These are phyloP conservation scores for Hanseniaspora taiwanica DNA, from an alignment of 805 yeast species.

Conservation along the genomic window DNA sequence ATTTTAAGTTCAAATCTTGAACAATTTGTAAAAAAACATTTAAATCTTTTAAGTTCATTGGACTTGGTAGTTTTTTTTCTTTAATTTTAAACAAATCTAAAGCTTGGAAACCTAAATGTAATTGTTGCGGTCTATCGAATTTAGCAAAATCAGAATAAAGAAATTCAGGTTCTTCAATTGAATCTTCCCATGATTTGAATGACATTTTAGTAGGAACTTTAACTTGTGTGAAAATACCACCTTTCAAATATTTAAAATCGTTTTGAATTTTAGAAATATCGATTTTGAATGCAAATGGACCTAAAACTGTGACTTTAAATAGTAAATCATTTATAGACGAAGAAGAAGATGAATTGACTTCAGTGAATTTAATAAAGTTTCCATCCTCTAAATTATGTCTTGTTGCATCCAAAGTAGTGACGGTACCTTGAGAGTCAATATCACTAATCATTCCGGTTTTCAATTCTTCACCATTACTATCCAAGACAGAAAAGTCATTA, in stretches of 20 bases:
- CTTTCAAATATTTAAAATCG: slow-evolving; percentile 45
- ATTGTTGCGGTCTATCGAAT: slow-evolving; percentile 81
- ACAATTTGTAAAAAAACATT: slow-evolving; percentile 47
- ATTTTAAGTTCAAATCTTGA: slow-evolving; percentile 42
- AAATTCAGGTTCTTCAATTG: slow-evolving; percentile 66
- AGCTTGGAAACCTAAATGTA: slow-evolving; percentile 88
- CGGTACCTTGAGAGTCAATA: slow-evolving; percentile 77
- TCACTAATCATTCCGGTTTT: slow-evolving; percentile 76
- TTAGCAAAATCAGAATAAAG: slow-evolving; percentile 83
- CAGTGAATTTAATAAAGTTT: slow-evolving; percentile 72
- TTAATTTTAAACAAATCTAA: slow-evolving; percentile 56
- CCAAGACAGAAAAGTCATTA: slow-evolving; percentile 61
- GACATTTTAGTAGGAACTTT: slow-evolving; percentile 58
- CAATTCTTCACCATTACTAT: slow-evolving; percentile 90
- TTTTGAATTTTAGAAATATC: slow-evolving; percentile 19
- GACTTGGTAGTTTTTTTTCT: slow-evolving; percentile 57
- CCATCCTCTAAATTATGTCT: slow-evolving; percentile 95
- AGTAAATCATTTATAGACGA: slow-evolving; percentile 64
- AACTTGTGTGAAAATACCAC: slow-evolving; percentile 88
- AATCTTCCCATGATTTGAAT: slow-evolving; percentile 53
- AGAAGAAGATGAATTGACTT: slow-evolving; percentile 58
- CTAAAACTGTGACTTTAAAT: slow-evolving; percentile 68
- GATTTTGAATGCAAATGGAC: slow-evolving; percentile 88
- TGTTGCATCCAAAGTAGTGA: slow-evolving; percentile 82
- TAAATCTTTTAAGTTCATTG: slow-evolving; percentile 66